Conservation (phyloP, 2,329 filamentous ascomycete genomes). For the Paraphoma chrysanthemicola region DNA sequence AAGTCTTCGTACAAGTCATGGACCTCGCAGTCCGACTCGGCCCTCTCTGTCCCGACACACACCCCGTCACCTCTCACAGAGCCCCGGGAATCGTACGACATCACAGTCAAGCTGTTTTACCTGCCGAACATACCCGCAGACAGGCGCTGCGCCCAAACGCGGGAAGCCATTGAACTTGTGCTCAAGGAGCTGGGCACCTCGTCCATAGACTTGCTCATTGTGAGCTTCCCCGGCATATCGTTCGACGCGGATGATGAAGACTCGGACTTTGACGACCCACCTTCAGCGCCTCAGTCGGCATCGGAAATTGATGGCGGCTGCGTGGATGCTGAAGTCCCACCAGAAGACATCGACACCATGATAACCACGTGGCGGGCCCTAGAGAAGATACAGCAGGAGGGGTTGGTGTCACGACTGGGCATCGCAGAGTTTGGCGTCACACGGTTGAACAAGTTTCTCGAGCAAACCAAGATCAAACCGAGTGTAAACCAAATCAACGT, state of each 20-base stretch:
- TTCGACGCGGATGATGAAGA: slow-evolving; percentile 94
- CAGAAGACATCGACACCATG: slow-evolving; percentile 65
- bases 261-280: slow-evolving; percentile 64
- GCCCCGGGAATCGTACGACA: slow-evolving; percentile 85
- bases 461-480: slow-evolving; percentile 73
- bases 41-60: slow-evolving; percentile 79
- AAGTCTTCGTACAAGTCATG: slow-evolving; percentile 62
- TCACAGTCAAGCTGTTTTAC: slow-evolving; percentile 95
- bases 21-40: slow-evolving; percentile 64
- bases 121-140: slow-evolving; percentile 73
- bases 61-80: slow-evolving; percentile 75
- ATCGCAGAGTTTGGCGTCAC: slow-evolving; percentile 91
- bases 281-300: slow-evolving; percentile 28
- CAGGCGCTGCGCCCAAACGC: slow-evolving; percentile 72
- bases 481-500: slow-evolving; percentile 96
- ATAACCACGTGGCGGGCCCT: slow-evolving; percentile 73
- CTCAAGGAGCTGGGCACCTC: slow-evolving; percentile 77
- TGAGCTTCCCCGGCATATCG: slow-evolving; percentile 90
- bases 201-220: slow-evolving; percentile 85
- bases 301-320: slow-evolving; percentile 53
- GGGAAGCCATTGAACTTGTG: slow-evolving; percentile 81
- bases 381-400: slow-evolving; percentile 74
- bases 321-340: slow-evolving; percentile 41
- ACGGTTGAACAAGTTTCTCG: slow-evolving; percentile 78
- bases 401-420: slow-evolving; percentile 77